These are phyloP conservation scores for Scenedesmus sp. DNA, from an alignment of 163 green algal species.

Conservation along the genomic window DNA sequence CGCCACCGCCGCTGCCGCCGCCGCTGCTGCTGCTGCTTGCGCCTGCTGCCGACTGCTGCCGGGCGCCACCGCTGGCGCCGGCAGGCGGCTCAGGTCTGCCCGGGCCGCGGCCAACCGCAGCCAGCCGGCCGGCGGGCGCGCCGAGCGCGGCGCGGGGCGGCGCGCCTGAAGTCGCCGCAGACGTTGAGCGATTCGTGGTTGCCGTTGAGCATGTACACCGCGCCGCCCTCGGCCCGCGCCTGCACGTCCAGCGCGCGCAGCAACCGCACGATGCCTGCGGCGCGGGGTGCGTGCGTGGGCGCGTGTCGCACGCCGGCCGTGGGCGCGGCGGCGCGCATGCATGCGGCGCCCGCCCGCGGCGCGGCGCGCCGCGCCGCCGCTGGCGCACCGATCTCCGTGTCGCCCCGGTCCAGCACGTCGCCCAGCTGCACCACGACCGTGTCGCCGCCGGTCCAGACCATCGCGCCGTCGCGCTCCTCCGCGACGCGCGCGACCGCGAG, in stretches of 20 bases:
- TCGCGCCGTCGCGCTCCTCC: slow-evolving; percentile 56
- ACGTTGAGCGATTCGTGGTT: slow-evolving; percentile 99
- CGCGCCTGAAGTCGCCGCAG: slow-evolving; percentile 89
- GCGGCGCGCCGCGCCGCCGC: neutral
- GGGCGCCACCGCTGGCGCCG: neutral
- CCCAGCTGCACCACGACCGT: slow-evolving; percentile 78
- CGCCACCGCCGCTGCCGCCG: neutral
- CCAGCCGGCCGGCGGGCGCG: no score
- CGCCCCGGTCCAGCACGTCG: slow-evolving; percentile 81
- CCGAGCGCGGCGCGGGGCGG: neutral
- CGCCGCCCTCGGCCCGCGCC: slow-evolving; percentile 78
- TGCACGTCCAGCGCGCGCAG: slow-evolving; percentile 84
- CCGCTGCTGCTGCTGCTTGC: slow-evolving; percentile 16
- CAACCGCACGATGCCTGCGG: slow-evolving; percentile 82
- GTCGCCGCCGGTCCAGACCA: slow-evolving; percentile 74
- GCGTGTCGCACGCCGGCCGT: no score
- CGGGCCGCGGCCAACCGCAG: no score
- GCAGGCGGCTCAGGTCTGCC: neutral
- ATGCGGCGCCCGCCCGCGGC: neutral
- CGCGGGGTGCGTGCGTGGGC: no score
- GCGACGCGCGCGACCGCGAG: slow-evolving; percentile 82
- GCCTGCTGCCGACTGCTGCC: neutral
- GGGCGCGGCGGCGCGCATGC: neutral
- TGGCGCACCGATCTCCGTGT: slow-evolving; percentile 84
- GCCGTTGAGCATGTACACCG: slow-evolving; percentile 94